These are phyloP conservation scores for Beta macrorhiza DNA, from an alignment of 179 eudicot species.

Conservation along the genomic window DNA sequence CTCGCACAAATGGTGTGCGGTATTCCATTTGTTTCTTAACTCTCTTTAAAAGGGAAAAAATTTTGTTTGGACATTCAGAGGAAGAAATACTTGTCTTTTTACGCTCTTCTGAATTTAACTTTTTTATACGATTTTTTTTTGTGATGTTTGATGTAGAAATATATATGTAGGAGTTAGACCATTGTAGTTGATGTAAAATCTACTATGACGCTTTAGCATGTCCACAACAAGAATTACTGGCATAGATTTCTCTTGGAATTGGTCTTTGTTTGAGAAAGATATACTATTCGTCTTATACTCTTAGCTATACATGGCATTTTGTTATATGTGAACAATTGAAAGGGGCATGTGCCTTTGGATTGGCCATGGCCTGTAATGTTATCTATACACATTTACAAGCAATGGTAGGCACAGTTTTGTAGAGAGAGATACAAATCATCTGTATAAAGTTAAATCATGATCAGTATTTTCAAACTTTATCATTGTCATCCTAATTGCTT, in stretches of 20 bases:
- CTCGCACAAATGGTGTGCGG: neutral
- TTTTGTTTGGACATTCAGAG: neutral
- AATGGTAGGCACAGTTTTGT: neutral
- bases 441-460: neutral
- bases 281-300: neutral
- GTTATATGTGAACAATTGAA: neutral
- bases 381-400: neutral
- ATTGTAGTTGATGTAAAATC: neutral
- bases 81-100: neutral
- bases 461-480: neutral
- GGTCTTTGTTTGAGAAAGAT: slow-evolving; percentile 1
- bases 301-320: neutral
- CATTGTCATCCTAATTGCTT: neutral
- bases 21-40: neutral
- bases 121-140: neutral
- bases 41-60: neutral
- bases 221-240: slow-evolving; percentile 7
- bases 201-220: neutral
- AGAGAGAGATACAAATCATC: too few species aligned
- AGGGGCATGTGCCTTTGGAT: slow-evolving; percentile 5
- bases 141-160: neutral
- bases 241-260: neutral
- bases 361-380: neutral
- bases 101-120: neutral
- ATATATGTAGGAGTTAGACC: neutral